Conservation (phyloP, 2,329 filamentous ascomycete genomes). For the Botryotinia globosa region DNA sequence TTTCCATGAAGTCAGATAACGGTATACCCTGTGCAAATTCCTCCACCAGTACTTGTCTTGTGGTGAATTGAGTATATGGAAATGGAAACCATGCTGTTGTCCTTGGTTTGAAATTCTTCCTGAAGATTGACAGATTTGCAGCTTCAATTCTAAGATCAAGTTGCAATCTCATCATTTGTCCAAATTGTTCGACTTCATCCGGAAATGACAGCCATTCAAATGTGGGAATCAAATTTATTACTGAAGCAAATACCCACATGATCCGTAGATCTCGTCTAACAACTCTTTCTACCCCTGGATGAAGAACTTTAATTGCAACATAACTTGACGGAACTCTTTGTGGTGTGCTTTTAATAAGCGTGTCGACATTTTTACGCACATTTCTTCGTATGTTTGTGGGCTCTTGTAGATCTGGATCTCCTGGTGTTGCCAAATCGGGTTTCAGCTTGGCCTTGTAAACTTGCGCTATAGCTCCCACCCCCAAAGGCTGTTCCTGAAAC, state of each 20-base stretch:
- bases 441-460: constrained; percentile 96
- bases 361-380: constrained; percentile 78
- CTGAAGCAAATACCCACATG: constrained; percentile 84
- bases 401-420: constrained; percentile 53
- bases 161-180: constrained; percentile 98
- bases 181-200: constrained; percentile 90
- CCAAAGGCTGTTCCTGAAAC: constrained; percentile 84
- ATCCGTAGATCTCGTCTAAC: constrained; percentile 90
- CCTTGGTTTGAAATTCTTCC: constrained; percentile 83
- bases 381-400: constrained; percentile 61
- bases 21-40: constrained; percentile 96
- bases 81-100: constrained; percentile 97
- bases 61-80: constrained; percentile 89
- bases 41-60: constrained; percentile 86
- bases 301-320: constrained; percentile 93
- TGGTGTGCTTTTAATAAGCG: constrained; percentile 80
- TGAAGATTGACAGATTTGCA: constrained; percentile 83
- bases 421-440: constrained; percentile 66
- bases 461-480: constrained; percentile 94
- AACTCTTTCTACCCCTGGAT: constrained; percentile 84
- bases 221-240: constrained; percentile 84
- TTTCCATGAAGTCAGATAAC: constrained; percentile 82
- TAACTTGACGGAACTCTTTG: constrained; percentile 84
- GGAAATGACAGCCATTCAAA: constrained; percentile 97
- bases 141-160: constrained; percentile 93